Base-by-base conservation (phyloP, 306 rosid genomes). In the Benincasa hispida region DNA sequence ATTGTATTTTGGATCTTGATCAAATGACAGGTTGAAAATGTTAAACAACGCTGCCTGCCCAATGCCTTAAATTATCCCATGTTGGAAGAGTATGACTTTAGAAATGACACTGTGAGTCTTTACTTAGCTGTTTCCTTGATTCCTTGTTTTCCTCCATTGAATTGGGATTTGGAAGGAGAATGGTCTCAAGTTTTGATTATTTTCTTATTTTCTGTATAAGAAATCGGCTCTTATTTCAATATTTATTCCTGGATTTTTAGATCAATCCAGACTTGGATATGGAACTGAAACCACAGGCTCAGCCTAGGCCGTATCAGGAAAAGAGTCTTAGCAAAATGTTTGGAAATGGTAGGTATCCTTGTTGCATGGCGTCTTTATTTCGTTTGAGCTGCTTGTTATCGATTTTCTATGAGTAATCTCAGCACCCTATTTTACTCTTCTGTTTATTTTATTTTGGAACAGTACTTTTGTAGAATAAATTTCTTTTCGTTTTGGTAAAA, bases 251-350 rank as follows among this genome's bases (percentile, higher is more conserved):
- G 54, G 53, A 76, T 73, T 56, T 79, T 80, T 81, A 94, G 98
- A 96, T 94, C 72, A 94, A 94, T 76, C 97, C 98, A 80, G 97
- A 94, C 80, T 92, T 94, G 27, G 94, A 94, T 77, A 81, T 94
- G 92, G 98, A 94, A 82, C 84, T 91, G 58, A 94, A 94, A 87
- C 97, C 98, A 78, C 96, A 94, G 75, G 98, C 97, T 63, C 97
- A 94, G 79, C 98, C 98, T 58, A 89, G 97, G 51, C 98, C 98
- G 7, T 91, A 94, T 89, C 98, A 94, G 80, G 98, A 94, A 82
- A 94, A 94, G 89, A 94, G 98, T 76, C 90, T 94, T 76, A 94
- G 97, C 81, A 91, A 94, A 90, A 94, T 94, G 98, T 94, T 94
- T 89, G 98, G 98, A 81, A 94, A 94, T 57, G 97, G 98, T 94